Evolutionary conservation across 2,329 filamentous ascomycete species (phyloP), one percentile per base, ranked within the genome.

Genomic region (Oidium heveae): DNA sequence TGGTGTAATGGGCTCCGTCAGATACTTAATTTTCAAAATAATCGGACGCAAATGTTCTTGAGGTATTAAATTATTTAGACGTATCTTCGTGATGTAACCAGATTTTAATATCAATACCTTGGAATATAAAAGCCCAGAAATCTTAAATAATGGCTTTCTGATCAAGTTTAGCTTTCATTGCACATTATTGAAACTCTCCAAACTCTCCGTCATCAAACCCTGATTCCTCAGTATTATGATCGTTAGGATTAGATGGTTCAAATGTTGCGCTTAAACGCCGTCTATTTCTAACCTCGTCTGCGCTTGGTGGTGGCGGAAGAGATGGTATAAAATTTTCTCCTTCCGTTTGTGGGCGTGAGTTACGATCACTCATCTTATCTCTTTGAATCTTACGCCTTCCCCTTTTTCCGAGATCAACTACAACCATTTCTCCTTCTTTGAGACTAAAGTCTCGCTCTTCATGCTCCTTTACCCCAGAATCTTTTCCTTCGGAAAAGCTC

Each of bases 361-460:
- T 89, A 57, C 55, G 64, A 2, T 58, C 53, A 39, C 54, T 54
- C 51, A 68, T 64, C 39, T 37, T 56, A 43, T 57, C 59, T 15
- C 34, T 33, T 24, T 49, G 34, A 43, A 53, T 52, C 44, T 58
- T 60, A 52, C 62, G 62, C 53, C 64, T 62, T 1, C 63, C 61
- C 37, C 56, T 59, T 10, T 60, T 62, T 4, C 77, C 79, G 53
- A 91, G 73, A 65, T 84, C 85, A 59, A 93, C 80, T 24, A 81
- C 86, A 61, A 94, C 93, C 18, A 84, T 94, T 72, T 94, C 82
- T 12, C 86, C 86, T 57, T 88, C 86, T 67, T 94, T 94, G 59
- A 94, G 67, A 62, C 84, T 88, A 64, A 86, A 87, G 63, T 94
- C 86, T 59, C 75, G 77, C 68, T 79, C 81, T 63, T 76, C 75